phyloP scores from a whole-genome alignment of 164 flowering plant species.

The Platanus orientalis region DNA sequence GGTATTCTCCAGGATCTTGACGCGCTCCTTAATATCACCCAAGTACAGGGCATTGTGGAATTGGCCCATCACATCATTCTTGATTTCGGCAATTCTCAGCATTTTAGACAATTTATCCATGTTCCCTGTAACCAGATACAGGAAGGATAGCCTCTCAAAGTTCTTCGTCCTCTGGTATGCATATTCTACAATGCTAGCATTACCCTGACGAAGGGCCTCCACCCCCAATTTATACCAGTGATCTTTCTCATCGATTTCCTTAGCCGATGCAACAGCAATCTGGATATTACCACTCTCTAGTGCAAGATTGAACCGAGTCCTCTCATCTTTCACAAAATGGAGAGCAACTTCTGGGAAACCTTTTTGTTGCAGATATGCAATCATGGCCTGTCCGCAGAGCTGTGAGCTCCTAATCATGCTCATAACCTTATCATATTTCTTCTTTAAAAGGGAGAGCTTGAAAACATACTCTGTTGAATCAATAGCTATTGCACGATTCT shows the following conservation, averaged over 20 bases:
- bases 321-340: slow-evolving; percentile 43
- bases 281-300: slow-evolving; percentile 42
- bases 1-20: background rate
- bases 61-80: too few relatives aligned
- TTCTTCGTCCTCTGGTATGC: too few relatives aligned
- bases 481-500: slow-evolving; percentile 29
- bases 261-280: slow-evolving; percentile 43
- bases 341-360: slow-evolving; percentile 56
- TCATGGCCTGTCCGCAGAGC: slow-evolving; percentile 52
- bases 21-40: slow-evolving; percentile 19
- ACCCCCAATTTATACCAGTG: slow-evolving; percentile 23
- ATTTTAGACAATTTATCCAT: too few relatives aligned
- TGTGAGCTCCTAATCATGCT: slow-evolving; percentile 46
- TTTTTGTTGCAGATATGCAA: slow-evolving; percentile 49
- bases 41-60: too few relatives aligned
- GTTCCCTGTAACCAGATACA: too few relatives aligned
- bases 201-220: too few relatives aligned
- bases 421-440: slow-evolving; percentile 49
- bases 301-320: slow-evolving; percentile 40
- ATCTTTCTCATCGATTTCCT: slow-evolving; percentile 39
- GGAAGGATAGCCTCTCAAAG: too few relatives aligned
- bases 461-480: slow-evolving; percentile 48
- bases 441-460: slow-evolving; percentile 41
- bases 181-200: too few relatives aligned
- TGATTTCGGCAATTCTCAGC: too few relatives aligned